A percentile compares a stretch with the other conserved stretches of the same genome.
Conservation (phyloP, 2,329 filamentous ascomycete species). For the Apiospora arundinis region DNA sequence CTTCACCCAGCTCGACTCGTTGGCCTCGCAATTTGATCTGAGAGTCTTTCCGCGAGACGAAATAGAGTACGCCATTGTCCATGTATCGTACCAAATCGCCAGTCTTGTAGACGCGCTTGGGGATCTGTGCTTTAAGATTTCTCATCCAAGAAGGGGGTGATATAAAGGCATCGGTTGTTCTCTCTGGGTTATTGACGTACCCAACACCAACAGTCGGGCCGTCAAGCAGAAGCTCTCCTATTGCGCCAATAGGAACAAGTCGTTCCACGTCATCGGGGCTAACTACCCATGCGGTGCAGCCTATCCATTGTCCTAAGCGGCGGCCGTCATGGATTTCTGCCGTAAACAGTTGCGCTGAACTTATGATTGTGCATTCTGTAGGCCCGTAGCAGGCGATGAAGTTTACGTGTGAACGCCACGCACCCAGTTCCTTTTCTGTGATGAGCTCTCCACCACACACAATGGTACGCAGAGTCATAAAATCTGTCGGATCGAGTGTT, state of each 20-base stretch:
- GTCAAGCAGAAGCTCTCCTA: neutral
- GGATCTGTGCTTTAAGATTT: neutral
- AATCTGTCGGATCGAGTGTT: no score
- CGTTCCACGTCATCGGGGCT: neutral
- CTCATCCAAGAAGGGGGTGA: neutral
- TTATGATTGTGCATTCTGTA: no score
- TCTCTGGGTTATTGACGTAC: neutral
- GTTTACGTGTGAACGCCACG: no score
- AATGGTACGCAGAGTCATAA: no score
- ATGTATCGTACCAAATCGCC: neutral
- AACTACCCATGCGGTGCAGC: no score
- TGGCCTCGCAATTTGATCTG: neutral
- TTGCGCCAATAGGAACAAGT: neutral
- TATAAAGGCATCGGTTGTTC: neutral
- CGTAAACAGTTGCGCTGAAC: no score
- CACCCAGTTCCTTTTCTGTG: no score
- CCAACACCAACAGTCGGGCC: neutral
- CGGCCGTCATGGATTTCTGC: no score
- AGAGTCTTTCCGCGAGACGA: neutral
- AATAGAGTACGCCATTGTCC: neutral
- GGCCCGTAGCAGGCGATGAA: no score
- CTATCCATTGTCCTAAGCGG: no score
- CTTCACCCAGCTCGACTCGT: neutral
- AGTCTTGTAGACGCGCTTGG: neutral
- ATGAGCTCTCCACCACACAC: no score